These are phyloP conservation scores for Aquilaria malaccensis DNA, from an alignment of 345 rosid genomes.

Conservation along the genomic window DNA sequence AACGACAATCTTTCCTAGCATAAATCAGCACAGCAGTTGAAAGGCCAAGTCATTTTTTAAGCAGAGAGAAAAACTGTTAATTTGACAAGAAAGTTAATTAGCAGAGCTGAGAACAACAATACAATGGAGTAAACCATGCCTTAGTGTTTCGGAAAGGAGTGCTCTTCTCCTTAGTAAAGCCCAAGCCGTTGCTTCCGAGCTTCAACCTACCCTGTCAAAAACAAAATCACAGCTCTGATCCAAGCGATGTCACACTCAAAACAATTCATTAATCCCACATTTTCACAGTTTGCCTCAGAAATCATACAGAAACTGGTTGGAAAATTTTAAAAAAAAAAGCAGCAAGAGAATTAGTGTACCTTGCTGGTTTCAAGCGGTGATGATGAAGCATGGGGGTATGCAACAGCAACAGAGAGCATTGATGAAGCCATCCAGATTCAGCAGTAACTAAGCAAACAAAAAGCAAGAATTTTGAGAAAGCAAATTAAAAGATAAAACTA, in stretches of 20 bases:
- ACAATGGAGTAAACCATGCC: conserved; percentile 26
- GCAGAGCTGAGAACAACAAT: not conserved
- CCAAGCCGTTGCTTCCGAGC: conserved; percentile 39
- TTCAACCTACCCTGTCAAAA: conserved; percentile 46
- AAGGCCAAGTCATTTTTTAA: not conserved
- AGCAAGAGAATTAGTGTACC: conserved; percentile 28
- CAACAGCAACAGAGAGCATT: conserved; percentile 50
- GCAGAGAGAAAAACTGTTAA: not conserved
- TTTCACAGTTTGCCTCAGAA: conserved; percentile 1
- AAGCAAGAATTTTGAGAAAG: not conserved
- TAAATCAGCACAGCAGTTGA: not conserved
- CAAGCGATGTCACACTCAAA: too few species aligned
- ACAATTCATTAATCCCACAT: not conserved
- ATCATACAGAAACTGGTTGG: conserved; percentile 8
- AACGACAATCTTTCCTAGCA: not conserved
- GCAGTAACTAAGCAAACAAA: not conserved
- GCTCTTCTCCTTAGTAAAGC: conserved; percentile 23
- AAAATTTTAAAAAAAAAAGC: not conserved
- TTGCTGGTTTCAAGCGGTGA: conserved; percentile 42
- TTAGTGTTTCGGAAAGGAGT: conserved; percentile 37
- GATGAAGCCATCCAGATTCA: conserved; percentile 55
- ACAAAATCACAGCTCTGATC: too few species aligned
- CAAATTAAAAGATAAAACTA: not conserved
- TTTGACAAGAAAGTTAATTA: not conserved
- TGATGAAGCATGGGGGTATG: conserved; percentile 36